These are phyloP conservation scores for Talaromyces sp. DNA, from an alignment of 2,329 filamentous ascomycete genomes.

Conservation along the genomic window DNA sequence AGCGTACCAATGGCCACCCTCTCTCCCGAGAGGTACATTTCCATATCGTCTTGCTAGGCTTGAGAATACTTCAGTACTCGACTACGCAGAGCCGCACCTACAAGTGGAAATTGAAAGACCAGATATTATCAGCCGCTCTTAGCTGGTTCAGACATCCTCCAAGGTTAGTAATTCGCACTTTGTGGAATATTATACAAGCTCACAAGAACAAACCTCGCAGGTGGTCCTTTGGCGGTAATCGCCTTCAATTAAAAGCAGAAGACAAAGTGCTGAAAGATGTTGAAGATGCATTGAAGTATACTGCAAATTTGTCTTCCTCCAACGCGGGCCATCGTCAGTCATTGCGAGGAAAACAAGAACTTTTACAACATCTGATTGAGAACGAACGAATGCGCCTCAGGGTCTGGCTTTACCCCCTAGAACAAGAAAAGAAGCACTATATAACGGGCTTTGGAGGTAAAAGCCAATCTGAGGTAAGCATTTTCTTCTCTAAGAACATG, in stretches of 20 bases:
- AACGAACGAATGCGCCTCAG: slow-evolving; percentile 78
- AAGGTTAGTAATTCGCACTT: slow-evolving; percentile 44
- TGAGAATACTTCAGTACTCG: slow-evolving; percentile 71
- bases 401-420: slow-evolving; percentile 86
- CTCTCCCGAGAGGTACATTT: slow-evolving; percentile 90
- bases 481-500: background rate
- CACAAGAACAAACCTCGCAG: slow-evolving; percentile 27
- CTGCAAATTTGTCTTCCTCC: slow-evolving; percentile 57
- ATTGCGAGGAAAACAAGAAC: slow-evolving; percentile 72
- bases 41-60: slow-evolving; percentile 76
- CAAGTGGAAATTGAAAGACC: slow-evolving; percentile 82
- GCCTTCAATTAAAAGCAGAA: slow-evolving; percentile 90
- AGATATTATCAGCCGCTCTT: slow-evolving; percentile 78
- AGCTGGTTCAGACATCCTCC: slow-evolving; percentile 83
- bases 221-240: slow-evolving; percentile 96
- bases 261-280: slow-evolving; percentile 77
- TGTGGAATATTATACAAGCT: background rate
- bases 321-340: slow-evolving; percentile 57
- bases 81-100: slow-evolving; percentile 61
- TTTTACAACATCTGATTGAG: slow-evolving; percentile 76
- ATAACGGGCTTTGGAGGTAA: slow-evolving; percentile 45
- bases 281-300: slow-evolving; percentile 60
- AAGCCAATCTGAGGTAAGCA: slow-evolving; percentile 38
- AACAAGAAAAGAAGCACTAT: slow-evolving; percentile 57
- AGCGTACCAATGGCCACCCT: slow-evolving; percentile 70